Evolutionary conservation across 192 early-diverging fungal species (phyloP).

Genomic region (Allomyces macrogynus): DNA sequence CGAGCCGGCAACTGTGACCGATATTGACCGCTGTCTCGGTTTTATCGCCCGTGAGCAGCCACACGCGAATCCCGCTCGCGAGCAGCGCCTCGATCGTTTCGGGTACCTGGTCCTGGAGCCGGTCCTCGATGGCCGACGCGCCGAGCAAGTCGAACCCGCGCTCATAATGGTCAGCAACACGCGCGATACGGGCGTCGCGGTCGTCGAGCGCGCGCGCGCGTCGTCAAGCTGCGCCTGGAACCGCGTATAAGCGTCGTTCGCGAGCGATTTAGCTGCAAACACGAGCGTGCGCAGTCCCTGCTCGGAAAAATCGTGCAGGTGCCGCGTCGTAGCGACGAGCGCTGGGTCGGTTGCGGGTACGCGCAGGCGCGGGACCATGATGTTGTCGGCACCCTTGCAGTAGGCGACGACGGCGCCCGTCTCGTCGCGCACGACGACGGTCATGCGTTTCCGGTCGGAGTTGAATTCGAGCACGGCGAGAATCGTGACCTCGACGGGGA

Average conservation of each 20-base stretch:
- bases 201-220: constrained; percentile 47
- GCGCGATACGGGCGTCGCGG: constrained; percentile 26
- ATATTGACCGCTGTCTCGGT: constrained; percentile 43
- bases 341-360: neutral
- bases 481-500: constrained; percentile 23
- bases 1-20: constrained; percentile 11
- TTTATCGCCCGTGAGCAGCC: constrained; percentile 43
- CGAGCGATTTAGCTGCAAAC: constrained; percentile 46
- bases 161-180: constrained; percentile 22
- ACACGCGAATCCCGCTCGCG: constrained; percentile 25
- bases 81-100: constrained; percentile 37
- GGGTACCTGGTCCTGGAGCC: constrained; percentile 33
- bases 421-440: constrained; percentile 49
- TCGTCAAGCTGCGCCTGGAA: constrained; percentile 49
- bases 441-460: constrained; percentile 91
- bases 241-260: constrained; percentile 34
- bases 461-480: constrained; percentile 77
- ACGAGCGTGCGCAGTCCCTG: constrained; percentile 68
- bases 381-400: constrained; percentile 39
- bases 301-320: constrained; percentile 47
- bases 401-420: constrained; percentile 53
- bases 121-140: constrained; percentile 38
- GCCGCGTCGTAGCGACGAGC: constrained; percentile 9
- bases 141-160: constrained; percentile 21
- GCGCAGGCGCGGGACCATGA: neutral